Evolutionary conservation across 2,329 filamentous ascomycete species (phyloP), one percentile per base, ranked within the genome.

Genomic region (Ampelomyces quisqualis): DNA sequence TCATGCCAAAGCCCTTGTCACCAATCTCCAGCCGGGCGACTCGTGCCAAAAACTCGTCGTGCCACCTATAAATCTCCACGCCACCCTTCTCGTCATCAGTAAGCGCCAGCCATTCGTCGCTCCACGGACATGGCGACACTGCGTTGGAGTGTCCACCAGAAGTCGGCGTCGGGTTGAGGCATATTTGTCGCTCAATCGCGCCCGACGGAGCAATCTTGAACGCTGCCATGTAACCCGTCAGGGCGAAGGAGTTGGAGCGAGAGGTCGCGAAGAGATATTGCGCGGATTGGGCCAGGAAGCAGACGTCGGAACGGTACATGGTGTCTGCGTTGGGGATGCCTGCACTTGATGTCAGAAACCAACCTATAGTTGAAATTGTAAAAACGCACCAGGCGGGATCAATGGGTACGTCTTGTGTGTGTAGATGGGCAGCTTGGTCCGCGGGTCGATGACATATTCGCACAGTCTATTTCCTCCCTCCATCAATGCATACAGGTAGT

Each of bases 1-100:
- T 95, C 89, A 95, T 95, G 2, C 88, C 88, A 65, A 95, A 95
- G 1, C 89, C 89, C n/a, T 86, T 87, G 72, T 94, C 89, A 5
- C 83, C 82, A 24, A 94, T 83, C 54, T 88, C 82, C 49, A 87
- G 74, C 48, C 86, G 77, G 11, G 88, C 88, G 6, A 94, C 88
- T 3, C 88, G 75, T 2, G 81, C 84, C 38, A 95, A 70, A 55
- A 85, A 88, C 74, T 93, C 88, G 43, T 90, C 84, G 51, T 85
- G 77, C 86, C 88, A 95, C 38, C 88, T 77, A 66, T 94, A 94
- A 41, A 95, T 87, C 73, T 95, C 89, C 14, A 95, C 71, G 73
- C 86, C 91, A 5, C 89, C 89, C 54, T 90, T 81, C 72, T 94
- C 86, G 62, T 95, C 89, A 60, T 95, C 89, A 6, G 87, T 93